Evolutionary conservation across 139 green algal genomes (phyloP).

Genomic region (Tetraselmis chui): DNA sequence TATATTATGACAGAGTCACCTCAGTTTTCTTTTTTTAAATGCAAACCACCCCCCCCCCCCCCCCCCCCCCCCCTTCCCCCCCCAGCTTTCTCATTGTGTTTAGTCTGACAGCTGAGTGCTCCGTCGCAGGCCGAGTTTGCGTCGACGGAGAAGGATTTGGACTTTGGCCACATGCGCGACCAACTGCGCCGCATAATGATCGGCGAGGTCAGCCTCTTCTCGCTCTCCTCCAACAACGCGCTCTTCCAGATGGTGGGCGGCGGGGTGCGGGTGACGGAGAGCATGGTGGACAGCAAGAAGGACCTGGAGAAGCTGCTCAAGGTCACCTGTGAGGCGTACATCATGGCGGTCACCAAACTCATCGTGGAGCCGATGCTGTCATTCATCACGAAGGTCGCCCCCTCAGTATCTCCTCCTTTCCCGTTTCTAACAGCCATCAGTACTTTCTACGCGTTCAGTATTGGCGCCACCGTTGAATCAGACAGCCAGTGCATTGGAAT

Average conservation of each 20-base stretch:
- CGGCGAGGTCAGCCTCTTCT: slow-evolving; percentile 78
- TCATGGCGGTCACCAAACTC: slow-evolving; percentile 90
- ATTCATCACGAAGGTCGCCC: slow-evolving; percentile 87
- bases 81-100: too few relatives aligned
- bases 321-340: slow-evolving; percentile 82
- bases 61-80: too few relatives aligned
- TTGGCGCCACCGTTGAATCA: too few relatives aligned
- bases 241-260: slow-evolving; percentile 71
- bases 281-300: slow-evolving; percentile 79
- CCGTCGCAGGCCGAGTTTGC: slow-evolving; percentile 80
- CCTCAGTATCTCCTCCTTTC: too few relatives aligned
- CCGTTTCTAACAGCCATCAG: too few relatives aligned
- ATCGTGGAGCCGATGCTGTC: slow-evolving; percentile 87
- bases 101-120: too few relatives aligned
- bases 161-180: slow-evolving; percentile 86
- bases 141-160: slow-evolving; percentile 75
- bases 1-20: too few relatives aligned
- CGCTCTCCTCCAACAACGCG: slow-evolving; percentile 62
- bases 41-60: too few relatives aligned
- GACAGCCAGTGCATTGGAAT: too few relatives aligned
- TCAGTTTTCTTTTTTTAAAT: too few relatives aligned
- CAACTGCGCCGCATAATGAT: slow-evolving; percentile 74
- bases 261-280: slow-evolving; percentile 64
- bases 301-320: slow-evolving; percentile 93
- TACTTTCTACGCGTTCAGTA: too few relatives aligned